Conservation (phyloP, 108 stramenopile species). For the Conticribra guillardii region DNA sequence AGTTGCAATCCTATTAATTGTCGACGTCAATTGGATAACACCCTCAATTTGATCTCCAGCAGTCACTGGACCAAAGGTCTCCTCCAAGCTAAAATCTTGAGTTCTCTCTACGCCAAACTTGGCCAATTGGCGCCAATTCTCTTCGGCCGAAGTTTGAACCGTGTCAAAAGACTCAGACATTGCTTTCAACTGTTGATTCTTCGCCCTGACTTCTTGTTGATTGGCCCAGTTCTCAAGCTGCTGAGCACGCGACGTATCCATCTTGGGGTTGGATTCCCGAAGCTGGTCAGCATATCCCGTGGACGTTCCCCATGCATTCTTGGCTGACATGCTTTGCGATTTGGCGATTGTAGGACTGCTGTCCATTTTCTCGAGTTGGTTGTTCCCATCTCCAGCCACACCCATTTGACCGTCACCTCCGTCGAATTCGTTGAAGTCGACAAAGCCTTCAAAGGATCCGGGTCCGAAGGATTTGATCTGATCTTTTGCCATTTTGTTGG, state of each 20-base stretch:
- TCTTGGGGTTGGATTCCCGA: slow-evolving; percentile 42
- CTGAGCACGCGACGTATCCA: slow-evolving; percentile 79
- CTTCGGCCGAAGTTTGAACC: slow-evolving; percentile 38
- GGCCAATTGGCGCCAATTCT: slow-evolving; percentile 79
- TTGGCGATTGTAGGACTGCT: slow-evolving; percentile 50
- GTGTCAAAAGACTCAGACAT: slow-evolving; percentile 74
- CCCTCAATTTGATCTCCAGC: slow-evolving; percentile 63
- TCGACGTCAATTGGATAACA: slow-evolving; percentile 57
- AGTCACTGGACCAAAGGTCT: slow-evolving; percentile 71
- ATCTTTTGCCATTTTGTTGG: slow-evolving; percentile 57
- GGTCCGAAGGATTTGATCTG: slow-evolving; percentile 58
- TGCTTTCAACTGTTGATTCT: slow-evolving; percentile 51
- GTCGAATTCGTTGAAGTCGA: slow-evolving; percentile 81
- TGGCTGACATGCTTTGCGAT: slow-evolving; percentile 71
- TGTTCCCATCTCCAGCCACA: slow-evolving; percentile 86
- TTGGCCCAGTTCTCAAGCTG: slow-evolving; percentile 90
- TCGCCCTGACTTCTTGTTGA: slow-evolving; percentile 79
- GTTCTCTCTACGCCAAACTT: slow-evolving; percentile 85
- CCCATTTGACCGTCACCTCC: slow-evolving; percentile 90
- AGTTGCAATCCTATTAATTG: slow-evolving; percentile 55
- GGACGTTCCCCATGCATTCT: slow-evolving; percentile 82
- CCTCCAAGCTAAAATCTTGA: slow-evolving; percentile 80
- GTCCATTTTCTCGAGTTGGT: slow-evolving; percentile 59
- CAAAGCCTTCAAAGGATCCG: slow-evolving; percentile 65
- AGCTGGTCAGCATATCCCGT: slow-evolving; percentile 81